Conservation (phyloP, 805 yeast species). For the Kodamaea laetipori region DNA sequence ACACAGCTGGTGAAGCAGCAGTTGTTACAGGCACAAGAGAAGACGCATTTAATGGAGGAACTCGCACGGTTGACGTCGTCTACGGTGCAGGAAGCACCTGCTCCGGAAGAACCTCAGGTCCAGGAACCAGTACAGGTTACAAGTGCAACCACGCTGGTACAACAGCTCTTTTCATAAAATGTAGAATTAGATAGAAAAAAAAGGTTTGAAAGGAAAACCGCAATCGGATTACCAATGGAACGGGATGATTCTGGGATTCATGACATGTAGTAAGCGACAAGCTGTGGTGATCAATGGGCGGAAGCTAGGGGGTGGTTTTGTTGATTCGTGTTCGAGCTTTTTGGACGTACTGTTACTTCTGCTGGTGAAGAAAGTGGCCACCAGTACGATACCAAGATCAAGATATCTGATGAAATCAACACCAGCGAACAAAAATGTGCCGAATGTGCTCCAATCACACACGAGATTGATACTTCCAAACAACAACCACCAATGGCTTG, state of each 20-base stretch:
- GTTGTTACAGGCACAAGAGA: conserved; percentile 43
- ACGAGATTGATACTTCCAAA: background rate
- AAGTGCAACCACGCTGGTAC: conserved; percentile 19
- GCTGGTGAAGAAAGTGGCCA: too few relatives aligned
- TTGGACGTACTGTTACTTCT: too few relatives aligned
- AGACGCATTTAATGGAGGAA: conserved; percentile 23
- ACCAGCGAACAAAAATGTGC: too few relatives aligned
- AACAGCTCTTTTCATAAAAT: conserved; percentile 20
- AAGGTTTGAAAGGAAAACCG: background rate
- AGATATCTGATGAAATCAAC: too few relatives aligned
- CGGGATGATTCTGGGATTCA: too few relatives aligned
- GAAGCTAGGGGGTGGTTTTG: too few relatives aligned
- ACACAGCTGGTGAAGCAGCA: conserved; percentile 41
- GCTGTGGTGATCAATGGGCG: too few relatives aligned
- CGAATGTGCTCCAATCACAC: background rate
- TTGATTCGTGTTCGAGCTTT: too few relatives aligned
- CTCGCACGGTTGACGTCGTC: conserved; percentile 16
- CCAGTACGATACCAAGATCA: too few relatives aligned
- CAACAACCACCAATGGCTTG: background rate
- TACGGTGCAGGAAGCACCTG: conserved; percentile 5
- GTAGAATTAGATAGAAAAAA: conserved; percentile 2
- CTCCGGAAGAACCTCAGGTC: background rate
- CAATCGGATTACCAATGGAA: background rate
- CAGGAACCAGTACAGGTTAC: background rate
- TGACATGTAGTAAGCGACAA: too few relatives aligned